Evolutionary conservation across 495 filamentous ascomycete species (phyloP).

Genomic region (Lophiostoma macrostomum): DNA sequence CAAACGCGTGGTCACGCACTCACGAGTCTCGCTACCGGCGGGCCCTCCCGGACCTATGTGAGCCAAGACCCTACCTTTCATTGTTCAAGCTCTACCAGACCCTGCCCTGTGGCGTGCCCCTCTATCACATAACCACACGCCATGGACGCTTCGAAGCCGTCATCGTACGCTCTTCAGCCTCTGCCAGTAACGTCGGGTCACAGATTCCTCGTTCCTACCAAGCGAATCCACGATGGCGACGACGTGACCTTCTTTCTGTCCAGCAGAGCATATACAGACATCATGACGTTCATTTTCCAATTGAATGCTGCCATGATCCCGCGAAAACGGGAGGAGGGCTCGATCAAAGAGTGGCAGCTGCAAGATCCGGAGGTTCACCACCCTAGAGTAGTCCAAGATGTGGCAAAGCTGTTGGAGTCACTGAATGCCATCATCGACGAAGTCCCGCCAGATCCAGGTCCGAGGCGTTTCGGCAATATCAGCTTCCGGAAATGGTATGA

Average conservation of each 20-base stretch:
- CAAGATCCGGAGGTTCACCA: constrained; percentile 48
- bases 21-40: constrained; percentile 13
- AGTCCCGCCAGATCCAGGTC: constrained; percentile 78
- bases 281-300: constrained; percentile 82
- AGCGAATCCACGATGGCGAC: constrained; percentile 75
- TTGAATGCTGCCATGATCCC: constrained; percentile 87
- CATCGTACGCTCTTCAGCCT: constrained; percentile 19
- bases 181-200: constrained; percentile 36
- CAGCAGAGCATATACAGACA: constrained; percentile 78
- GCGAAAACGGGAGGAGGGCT: constrained; percentile 39
- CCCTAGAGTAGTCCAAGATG: constrained; percentile 59
- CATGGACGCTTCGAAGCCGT: constrained; percentile 12
- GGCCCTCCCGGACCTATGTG: too few relatives aligned
- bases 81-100: too few relatives aligned
- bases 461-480: constrained; percentile 85
- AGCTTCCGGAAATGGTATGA: constrained; percentile 82
- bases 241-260: constrained; percentile 75
- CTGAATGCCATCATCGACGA: constrained; percentile 68
- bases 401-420: constrained; percentile 60
- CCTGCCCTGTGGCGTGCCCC: too few relatives aligned
- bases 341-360: constrained; percentile 51
- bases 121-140: not conserved
- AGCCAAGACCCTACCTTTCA: too few relatives aligned
- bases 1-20: too few relatives aligned
- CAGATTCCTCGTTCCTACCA: constrained; percentile 56